These are phyloP conservation scores for Sungouiella thailandica DNA, from an alignment of 805 yeast genomes.

Conservation along the genomic window DNA sequence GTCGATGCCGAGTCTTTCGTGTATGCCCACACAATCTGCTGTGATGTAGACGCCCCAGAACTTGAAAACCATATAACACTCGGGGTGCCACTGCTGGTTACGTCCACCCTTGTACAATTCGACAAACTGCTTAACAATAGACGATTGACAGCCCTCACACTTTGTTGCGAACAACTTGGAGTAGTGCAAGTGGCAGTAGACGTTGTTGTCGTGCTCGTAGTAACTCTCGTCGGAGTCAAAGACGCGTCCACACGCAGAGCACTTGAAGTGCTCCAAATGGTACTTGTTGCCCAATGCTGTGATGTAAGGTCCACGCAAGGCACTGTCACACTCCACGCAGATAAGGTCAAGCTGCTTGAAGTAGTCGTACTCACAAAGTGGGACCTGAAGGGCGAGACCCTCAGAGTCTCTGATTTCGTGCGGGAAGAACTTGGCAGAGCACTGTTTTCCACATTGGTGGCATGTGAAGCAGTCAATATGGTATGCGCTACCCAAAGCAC, in stretches of 20 bases:
- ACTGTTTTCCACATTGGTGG: conserved; percentile 73
- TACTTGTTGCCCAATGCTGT: conserved; percentile 90
- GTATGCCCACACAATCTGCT: conserved; percentile 52
- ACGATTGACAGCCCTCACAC: conserved; percentile 90
- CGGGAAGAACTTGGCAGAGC: conserved; percentile 88
- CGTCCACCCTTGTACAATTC: conserved; percentile 88
- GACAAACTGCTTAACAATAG: conserved; percentile 91
- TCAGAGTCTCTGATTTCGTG: conserved; percentile 40
- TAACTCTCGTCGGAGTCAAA: conserved; percentile 91
- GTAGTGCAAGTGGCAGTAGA: conserved; percentile 90
- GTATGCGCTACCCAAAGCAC: conserved; percentile 74
- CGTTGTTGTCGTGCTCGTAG: conserved; percentile 75
- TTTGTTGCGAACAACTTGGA: conserved; percentile 79
- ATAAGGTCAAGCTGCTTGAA: conserved; percentile 78
- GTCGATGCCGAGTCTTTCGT: conserved; percentile 6
- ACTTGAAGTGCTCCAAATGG: conserved; percentile 92
- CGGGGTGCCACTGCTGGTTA: conserved; percentile 98
- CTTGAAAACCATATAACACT: conserved; percentile 95
- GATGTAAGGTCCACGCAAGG: conserved; percentile 87
- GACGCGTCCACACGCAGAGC: conserved; percentile 77
- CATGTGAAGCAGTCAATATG: conserved; percentile 89
- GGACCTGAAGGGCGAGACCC: conserved; percentile 25
- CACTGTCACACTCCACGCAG: conserved; percentile 81
- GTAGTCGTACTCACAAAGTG: conserved; percentile 87
- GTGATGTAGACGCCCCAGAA: conserved; percentile 89